Percentiles rank a stretch among this genome's conserved stretches.
phyloP scores from a whole-genome alignment of 306 rosid genomes.

The Morella rubra region DNA sequence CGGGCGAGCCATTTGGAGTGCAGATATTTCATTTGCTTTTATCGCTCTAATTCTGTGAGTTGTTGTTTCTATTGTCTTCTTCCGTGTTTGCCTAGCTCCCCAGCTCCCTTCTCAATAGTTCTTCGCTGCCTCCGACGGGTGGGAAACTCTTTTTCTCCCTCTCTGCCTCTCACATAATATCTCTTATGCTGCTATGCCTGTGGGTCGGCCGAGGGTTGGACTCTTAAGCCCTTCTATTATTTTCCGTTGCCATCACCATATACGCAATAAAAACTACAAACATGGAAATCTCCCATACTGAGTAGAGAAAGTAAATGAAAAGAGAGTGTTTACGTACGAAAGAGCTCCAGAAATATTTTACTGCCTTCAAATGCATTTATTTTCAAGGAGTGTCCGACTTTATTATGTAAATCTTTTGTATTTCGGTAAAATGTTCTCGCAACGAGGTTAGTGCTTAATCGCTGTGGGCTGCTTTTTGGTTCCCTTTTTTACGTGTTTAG shows the following conservation, averaged over 20 bases:
- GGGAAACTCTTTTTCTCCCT: neutral
- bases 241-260: neutral
- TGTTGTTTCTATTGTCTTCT: too few relatives aligned
- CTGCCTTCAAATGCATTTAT: neutral
- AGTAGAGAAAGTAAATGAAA: neutral
- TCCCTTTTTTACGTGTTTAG: neutral
- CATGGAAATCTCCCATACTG: neutral
- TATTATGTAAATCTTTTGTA: neutral
- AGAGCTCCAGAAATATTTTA: neutral
- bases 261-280: neutral
- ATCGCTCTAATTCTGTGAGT: too few relatives aligned
- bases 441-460: neutral
- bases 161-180: neutral
- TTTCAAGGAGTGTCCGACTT: neutral
- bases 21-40: too few relatives aligned
- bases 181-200: neutral
- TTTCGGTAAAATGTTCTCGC: neutral
- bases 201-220: neutral
- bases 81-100: too few relatives aligned
- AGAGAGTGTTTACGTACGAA: neutral
- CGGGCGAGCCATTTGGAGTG: too few relatives aligned
- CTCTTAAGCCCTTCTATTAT: neutral
- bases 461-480: neutral
- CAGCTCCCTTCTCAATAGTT: neutral
- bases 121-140: constrained; percentile 6